Evolutionary conservation across 768 basidiomycete species (phyloP).

Genomic region (Gymnopilus dilepis): DNA sequence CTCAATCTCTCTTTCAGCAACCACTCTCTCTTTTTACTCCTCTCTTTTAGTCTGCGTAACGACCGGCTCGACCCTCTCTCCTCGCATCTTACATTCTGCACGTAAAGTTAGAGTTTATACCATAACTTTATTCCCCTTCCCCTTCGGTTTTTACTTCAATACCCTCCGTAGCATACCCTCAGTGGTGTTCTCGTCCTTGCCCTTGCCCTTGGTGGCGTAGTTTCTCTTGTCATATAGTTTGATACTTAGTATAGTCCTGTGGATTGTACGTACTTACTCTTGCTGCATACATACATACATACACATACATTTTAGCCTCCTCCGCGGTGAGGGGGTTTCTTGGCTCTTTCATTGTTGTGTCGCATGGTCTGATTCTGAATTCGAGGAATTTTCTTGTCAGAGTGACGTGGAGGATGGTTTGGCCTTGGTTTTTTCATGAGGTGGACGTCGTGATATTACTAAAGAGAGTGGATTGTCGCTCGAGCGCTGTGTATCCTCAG

Average conservation of each 20-base stretch:
- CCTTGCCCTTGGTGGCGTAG: neutral
- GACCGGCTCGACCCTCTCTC: neutral
- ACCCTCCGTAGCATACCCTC: neutral
- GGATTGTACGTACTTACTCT: neutral
- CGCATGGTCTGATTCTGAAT: too few relatives aligned
- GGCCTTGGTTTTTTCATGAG: too few relatives aligned
- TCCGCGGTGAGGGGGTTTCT: neutral
- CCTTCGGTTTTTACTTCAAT: neutral
- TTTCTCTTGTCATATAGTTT: neutral
- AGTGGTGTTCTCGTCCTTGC: neutral
- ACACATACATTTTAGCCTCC: neutral
- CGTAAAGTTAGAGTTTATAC: conserved; percentile 3
- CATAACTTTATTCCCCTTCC: neutral
- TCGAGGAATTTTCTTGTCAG: too few relatives aligned
- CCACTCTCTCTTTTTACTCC: neutral
- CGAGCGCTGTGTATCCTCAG: too few relatives aligned
- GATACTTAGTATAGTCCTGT: neutral
- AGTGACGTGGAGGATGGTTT: too few relatives aligned
- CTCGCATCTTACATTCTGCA: neutral
- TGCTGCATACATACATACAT: neutral
- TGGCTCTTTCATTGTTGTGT: neutral
- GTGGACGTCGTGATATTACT: too few relatives aligned
- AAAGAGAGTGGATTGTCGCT: too few relatives aligned
- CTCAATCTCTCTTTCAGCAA: neutral
- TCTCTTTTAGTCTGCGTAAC: neutral